These are phyloP conservation scores for Pezicula radicicola DNA, from an alignment of 2,329 filamentous ascomycete genomes.

Conservation along the genomic window DNA sequence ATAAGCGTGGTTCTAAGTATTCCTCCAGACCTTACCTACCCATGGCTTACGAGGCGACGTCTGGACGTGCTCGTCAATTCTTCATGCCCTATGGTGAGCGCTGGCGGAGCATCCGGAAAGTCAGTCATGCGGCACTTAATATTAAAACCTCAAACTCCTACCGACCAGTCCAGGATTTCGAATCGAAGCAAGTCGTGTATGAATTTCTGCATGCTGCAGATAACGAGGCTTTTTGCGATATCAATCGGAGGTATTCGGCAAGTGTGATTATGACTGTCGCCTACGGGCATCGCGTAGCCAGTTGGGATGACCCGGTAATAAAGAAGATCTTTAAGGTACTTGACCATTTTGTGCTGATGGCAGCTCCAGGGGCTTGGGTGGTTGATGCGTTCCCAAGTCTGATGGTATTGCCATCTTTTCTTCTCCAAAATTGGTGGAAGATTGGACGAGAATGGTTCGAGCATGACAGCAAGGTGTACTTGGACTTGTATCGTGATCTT, in stretches of 20 bases:
- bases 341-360: slow-evolving; percentile 38
- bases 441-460: slow-evolving; percentile 39
- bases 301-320: slow-evolving; percentile 31
- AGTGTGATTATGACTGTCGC: slow-evolving; percentile 39
- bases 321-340: slow-evolving; percentile 36
- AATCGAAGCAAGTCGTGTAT: slow-evolving; percentile 42
- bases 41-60: too few relatives aligned
- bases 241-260: slow-evolving; percentile 45
- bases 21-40: too few relatives aligned
- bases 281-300: slow-evolving; percentile 32
- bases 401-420: slow-evolving; percentile 36
- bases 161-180: slow-evolving; percentile 40
- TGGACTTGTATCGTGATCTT: slow-evolving; percentile 36
- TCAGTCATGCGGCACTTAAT: slow-evolving; percentile 36
- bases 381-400: slow-evolving; percentile 41
- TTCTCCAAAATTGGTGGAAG: slow-evolving; percentile 33
- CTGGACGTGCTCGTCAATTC: background rate
- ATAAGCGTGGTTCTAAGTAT: too few relatives aligned
- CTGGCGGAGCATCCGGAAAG: slow-evolving; percentile 41
- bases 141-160: slow-evolving; percentile 21
- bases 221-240: slow-evolving; percentile 39
- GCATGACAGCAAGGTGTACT: slow-evolving; percentile 39
- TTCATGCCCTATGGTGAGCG: slow-evolving; percentile 5
- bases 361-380: slow-evolving; percentile 43
- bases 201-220: slow-evolving; percentile 39